Evolutionary conservation across 2,329 filamentous ascomycete species (phyloP).

Genomic region (Penicillium concentricum): DNA sequence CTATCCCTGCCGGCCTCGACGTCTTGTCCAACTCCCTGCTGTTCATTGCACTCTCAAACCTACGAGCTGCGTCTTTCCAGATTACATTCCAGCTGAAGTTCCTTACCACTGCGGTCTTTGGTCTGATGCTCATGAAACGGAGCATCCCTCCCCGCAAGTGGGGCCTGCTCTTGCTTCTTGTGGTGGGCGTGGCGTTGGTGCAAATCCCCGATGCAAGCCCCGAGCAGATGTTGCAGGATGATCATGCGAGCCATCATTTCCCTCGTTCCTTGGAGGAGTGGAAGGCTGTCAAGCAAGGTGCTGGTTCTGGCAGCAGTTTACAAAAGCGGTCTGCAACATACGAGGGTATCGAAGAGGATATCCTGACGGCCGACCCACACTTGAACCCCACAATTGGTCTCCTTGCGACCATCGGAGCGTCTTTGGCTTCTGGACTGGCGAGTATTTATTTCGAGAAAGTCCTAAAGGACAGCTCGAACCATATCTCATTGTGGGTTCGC

Average conservation of each 20-base stretch:
- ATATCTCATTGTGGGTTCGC: slow-evolving; percentile 83
- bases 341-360: slow-evolving; percentile 74
- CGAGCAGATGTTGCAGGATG: slow-evolving; percentile 57
- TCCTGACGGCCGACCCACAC: slow-evolving; percentile 50
- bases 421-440: slow-evolving; percentile 77
- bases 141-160: slow-evolving; percentile 72
- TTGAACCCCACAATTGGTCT: slow-evolving; percentile 82
- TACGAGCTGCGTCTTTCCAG: slow-evolving; percentile 91
- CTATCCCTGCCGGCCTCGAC: slow-evolving; percentile 82
- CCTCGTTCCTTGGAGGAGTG: slow-evolving; percentile 76
- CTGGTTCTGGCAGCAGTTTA: slow-evolving; percentile 44
- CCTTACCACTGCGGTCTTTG: slow-evolving; percentile 84
- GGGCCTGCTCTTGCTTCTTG: slow-evolving; percentile 75
- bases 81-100: slow-evolving; percentile 95
- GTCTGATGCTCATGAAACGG: slow-evolving; percentile 71
- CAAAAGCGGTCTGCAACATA: slow-evolving; percentile 80
- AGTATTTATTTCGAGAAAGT: slow-evolving; percentile 74
- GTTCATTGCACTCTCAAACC: slow-evolving; percentile 85
- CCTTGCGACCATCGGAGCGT: slow-evolving; percentile 73
- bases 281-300: slow-evolving; percentile 55
- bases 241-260: slow-evolving; percentile 65
- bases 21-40: slow-evolving; percentile 92
- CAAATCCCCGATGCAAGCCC: slow-evolving; percentile 68
- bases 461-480: slow-evolving; percentile 75
- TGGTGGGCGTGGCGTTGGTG: slow-evolving; percentile 79